These are phyloP conservation scores for Diaporthe ampelina DNA, from an alignment of 2,329 filamentous ascomycete genomes.

Conservation along the genomic window DNA sequence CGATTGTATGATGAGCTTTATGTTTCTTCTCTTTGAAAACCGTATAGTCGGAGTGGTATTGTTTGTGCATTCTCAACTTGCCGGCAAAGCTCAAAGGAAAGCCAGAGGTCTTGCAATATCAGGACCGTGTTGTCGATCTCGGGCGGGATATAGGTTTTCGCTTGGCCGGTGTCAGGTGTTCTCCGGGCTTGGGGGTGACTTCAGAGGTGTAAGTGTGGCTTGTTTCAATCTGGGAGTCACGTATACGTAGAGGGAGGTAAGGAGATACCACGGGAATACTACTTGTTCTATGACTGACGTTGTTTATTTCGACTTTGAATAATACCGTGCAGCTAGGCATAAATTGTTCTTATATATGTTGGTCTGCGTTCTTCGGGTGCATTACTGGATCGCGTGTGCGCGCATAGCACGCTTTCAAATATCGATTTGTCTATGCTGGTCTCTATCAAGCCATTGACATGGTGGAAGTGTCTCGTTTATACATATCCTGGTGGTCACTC, in stretches of 20 bases:
- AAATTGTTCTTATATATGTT: background rate
- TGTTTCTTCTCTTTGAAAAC: background rate
- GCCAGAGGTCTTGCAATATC: background rate
- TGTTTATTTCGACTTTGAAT: too few relatives aligned
- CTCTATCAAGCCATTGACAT: background rate
- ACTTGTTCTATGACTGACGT: background rate
- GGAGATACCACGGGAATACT: constrained; percentile 38
- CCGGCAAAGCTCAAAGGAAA: background rate
- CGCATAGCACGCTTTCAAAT: background rate
- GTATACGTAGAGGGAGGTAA: constrained; percentile 8
- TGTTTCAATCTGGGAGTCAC: background rate
- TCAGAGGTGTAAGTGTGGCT: background rate
- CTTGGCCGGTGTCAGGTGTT: background rate
- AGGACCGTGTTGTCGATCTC: constrained; percentile 1
- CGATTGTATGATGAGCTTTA: background rate
- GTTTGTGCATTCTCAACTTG: background rate
- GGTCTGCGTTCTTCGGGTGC: too few relatives aligned
- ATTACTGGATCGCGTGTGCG: background rate
- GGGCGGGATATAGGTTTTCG: background rate
- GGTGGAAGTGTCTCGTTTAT: background rate
- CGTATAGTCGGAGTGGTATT: background rate
- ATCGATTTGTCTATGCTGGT: background rate
- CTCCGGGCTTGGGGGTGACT: background rate
- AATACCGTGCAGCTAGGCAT: background rate
- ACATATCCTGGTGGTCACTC: background rate